Conservation (phyloP, 306 rosid genomes). For the Cicer pinnatifidum region DNA sequence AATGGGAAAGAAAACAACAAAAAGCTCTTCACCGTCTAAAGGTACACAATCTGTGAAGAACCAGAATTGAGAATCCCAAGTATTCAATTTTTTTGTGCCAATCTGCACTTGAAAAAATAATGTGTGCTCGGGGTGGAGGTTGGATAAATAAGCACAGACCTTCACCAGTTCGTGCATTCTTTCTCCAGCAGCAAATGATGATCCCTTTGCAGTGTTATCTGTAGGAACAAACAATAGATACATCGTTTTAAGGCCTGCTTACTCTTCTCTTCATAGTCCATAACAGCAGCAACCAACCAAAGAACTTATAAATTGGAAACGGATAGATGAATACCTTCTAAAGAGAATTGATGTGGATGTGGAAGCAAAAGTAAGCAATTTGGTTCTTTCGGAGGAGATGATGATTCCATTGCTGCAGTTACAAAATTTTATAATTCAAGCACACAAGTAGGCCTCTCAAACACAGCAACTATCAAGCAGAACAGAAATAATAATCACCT, state of each 20-base stretch:
- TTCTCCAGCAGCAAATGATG: conserved; percentile 78
- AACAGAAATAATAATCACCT: conserved; percentile 58
- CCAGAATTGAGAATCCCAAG: conserved; percentile 24
- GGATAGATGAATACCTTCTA: conserved; percentile 55
- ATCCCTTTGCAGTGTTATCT: conserved; percentile 62
- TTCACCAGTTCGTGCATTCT: conserved; percentile 87
- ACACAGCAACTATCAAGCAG: conserved; percentile 35
- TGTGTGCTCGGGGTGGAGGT: neutral
- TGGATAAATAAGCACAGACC: conserved; percentile 54
- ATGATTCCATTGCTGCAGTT: conserved; percentile 80
- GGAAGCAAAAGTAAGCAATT: conserved; percentile 63
- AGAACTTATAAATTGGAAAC: conserved; percentile 40
- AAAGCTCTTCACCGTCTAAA: conserved; percentile 27
- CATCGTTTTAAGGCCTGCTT: conserved; percentile 25
- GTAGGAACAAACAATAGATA: conserved; percentile 49
- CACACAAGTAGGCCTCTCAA: conserved; percentile 37
- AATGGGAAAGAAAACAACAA: conserved; percentile 19
- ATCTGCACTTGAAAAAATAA: conserved; percentile 2
- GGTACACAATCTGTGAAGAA: conserved; percentile 37
- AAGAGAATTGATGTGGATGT: conserved; percentile 51
- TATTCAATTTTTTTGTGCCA: conserved; percentile 22
- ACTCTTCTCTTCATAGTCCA: conserved; percentile 26
- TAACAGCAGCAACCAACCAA: conserved; percentile 19
- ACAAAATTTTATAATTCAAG: conserved; percentile 45
- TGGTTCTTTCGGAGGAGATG: conserved; percentile 79